Evolutionary conservation across 768 basidiomycete species (phyloP).

Genomic region (Nidularia pulvinata): DNA sequence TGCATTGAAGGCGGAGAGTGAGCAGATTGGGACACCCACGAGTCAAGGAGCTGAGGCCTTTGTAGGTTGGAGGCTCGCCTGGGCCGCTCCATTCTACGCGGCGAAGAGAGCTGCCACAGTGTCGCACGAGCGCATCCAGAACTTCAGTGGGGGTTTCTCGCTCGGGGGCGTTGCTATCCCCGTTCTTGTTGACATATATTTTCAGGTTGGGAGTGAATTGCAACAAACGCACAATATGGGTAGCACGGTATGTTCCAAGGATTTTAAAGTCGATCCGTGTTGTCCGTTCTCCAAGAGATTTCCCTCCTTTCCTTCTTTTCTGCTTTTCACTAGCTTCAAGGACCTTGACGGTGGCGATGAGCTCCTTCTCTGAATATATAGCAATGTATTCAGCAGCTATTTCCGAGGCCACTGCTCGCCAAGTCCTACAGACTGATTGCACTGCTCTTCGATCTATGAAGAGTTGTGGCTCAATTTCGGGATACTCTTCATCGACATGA

Average conservation of each 20-base stretch:
- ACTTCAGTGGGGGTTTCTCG: slow-evolving; percentile 26
- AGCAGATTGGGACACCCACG: slow-evolving; percentile 25
- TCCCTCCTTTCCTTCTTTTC: slow-evolving; percentile 13
- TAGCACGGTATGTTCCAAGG: slow-evolving; percentile 19
- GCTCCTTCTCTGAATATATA: slow-evolving; percentile 30
- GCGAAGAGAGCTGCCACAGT: slow-evolving; percentile 26
- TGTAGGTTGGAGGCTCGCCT: slow-evolving; percentile 38
- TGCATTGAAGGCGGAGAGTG: slow-evolving; percentile 38
- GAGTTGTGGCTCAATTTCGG: slow-evolving; percentile 24
- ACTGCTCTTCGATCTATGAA: slow-evolving; percentile 25
- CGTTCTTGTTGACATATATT: slow-evolving; percentile 40
- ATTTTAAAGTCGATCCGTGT: slow-evolving; percentile 40
- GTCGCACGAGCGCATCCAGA: slow-evolving; percentile 24
- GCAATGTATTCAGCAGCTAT: slow-evolving; percentile 38
- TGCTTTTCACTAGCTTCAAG: slow-evolving; percentile 26
- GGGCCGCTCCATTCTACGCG: slow-evolving; percentile 43
- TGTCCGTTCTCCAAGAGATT: slow-evolving; percentile 33
- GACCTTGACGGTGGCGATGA: slow-evolving; percentile 25
- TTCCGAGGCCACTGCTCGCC: slow-evolving; percentile 31
- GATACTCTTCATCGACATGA: slow-evolving; percentile 21
- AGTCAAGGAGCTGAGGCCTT: slow-evolving; percentile 34
- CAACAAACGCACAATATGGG: slow-evolving; percentile 31
- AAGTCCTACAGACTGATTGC: slow-evolving; percentile 32
- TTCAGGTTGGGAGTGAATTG: slow-evolving; percentile 39
- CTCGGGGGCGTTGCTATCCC: slow-evolving; percentile 8